Percentiles rank a stretch among this genome's conserved stretches.
These are phyloP conservation scores for Bassia scoparia DNA, from an alignment of 148 eudicot genomes.

Conservation along the genomic window DNA sequence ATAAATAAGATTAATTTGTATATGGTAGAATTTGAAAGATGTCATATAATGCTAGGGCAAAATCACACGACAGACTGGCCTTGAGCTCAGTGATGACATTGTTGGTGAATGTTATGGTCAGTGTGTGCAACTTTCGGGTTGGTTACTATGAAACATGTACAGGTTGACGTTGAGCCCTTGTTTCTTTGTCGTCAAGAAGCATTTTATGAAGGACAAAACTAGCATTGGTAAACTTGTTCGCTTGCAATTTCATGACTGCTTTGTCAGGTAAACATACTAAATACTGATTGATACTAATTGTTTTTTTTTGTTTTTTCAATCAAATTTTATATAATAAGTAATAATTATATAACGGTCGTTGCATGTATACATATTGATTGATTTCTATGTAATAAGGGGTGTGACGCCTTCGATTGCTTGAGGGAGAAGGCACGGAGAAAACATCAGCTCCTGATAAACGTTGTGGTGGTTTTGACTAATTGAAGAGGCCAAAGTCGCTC, in stretches of 20 bases:
- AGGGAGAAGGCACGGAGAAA: slow-evolving; percentile 21
- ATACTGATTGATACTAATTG: background rate
- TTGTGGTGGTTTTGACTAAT: slow-evolving; percentile 22
- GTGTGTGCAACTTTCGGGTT: slow-evolving; percentile 2
- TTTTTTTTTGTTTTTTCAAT: no score
- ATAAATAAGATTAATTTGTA: background rate
- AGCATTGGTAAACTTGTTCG: slow-evolving; percentile 28
- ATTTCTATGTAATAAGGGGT: slow-evolving; percentile 11
- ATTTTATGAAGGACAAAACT: background rate
- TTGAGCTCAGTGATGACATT: slow-evolving; percentile 29
- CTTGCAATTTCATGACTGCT: slow-evolving; percentile 31
- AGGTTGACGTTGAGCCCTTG: slow-evolving; percentile 12
- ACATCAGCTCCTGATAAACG: slow-evolving; percentile 7
- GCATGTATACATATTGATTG: no score
- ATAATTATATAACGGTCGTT: no score
- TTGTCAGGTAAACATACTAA: slow-evolving; percentile 22
- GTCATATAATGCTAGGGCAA: slow-evolving; percentile 11
- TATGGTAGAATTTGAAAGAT: no score
- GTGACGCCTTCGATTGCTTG: slow-evolving; percentile 26
- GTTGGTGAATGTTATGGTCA: slow-evolving; percentile 23
- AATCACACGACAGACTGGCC: slow-evolving; percentile 14
- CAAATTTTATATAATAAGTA: no score
- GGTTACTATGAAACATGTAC: slow-evolving; percentile 21
- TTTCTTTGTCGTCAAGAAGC: slow-evolving; percentile 16
- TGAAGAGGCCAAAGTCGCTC: slow-evolving; percentile 36